Base-by-base conservation (phyloP, 1,284 basidiomycete genomes). In the Coriolopsis trogii region DNA sequence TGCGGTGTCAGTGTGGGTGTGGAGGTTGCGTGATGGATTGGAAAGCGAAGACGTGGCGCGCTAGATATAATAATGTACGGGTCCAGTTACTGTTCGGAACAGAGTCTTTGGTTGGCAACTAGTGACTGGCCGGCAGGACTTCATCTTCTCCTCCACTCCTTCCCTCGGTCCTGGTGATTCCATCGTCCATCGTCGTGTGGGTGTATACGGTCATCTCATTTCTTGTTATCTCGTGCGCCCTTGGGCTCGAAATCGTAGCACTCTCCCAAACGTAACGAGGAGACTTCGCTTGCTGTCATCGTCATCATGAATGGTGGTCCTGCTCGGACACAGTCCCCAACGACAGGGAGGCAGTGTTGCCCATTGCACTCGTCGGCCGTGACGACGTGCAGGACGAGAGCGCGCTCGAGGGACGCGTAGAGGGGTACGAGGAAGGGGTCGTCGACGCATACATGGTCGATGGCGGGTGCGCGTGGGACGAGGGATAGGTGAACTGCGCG, bases 391-490 rank as follows among this genome's bases (percentile, higher is more conserved):
- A 57, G 10, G 59, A 53, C 15, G 61, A 63, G 2, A 63, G 50
- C 24, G 64, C 58, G 42, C 65, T 64, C 33, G 64, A 53, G 8
- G 66, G 64, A n/a, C 64, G 59, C 28, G 65, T 62, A 6, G 62
- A 59, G 10, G 62, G 60, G 41, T 58, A 61, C 46, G 59, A 56
- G 28, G 54, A 56, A 4, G 58, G 54, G 26, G 51, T 53, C 16
- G 53, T 40, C 6, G 45, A 46, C 46, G 52, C 46, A 23, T 54
- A 55, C 41, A 57, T 40, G 47, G 55, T 40, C 33, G 59, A 38
- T 8, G 59, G 41, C 12, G 51, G 28, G 13, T 49, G 46, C 36
- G 46, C 18, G 31, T 57, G 45, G 10, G 56, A 53, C 21, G 55
- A 40, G 20, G 49, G 49, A 50, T 58, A 55, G 31, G 50, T 28